These are phyloP conservation scores for Beauveria sp. DNA, from an alignment of 2,329 filamentous ascomycete species.

Conservation along the genomic window DNA sequence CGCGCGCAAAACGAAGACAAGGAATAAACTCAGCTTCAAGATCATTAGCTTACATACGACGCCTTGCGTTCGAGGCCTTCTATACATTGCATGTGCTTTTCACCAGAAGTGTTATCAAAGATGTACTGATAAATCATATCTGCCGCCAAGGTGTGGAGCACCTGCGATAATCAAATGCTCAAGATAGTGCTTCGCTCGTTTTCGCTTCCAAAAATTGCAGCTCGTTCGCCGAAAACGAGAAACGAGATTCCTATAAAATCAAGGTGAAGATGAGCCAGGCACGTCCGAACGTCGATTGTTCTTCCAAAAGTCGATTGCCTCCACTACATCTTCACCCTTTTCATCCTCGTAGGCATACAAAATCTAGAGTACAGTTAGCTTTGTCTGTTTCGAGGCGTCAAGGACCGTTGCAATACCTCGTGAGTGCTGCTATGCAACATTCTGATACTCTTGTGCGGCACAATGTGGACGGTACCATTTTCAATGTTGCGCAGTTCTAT, in stretches of 20 bases:
- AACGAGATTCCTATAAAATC: neutral
- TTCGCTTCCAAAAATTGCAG: neutral
- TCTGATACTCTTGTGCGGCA: constrained; percentile 91
- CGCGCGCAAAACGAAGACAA: neutral
- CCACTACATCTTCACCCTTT: constrained; percentile 83
- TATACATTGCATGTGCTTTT: neutral
- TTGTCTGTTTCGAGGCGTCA: neutral
- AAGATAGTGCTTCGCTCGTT: constrained; percentile 8
- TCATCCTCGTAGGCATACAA: constrained; percentile 97
- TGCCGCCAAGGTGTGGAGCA: neutral
- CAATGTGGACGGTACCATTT: constrained; percentile 87
- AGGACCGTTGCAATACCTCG: constrained; percentile 58
- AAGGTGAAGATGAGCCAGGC: constrained; percentile 18
- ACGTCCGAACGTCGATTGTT: constrained; percentile 46
- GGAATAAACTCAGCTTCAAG: neutral
- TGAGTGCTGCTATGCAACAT: constrained; percentile 96
- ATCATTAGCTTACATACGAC: neutral
- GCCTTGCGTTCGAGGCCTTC: neutral
- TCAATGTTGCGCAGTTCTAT: constrained; percentile 96
- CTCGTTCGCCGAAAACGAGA: neutral
- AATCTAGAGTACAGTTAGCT: constrained; percentile 53
- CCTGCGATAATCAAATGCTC: neutral
- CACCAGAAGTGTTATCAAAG: neutral
- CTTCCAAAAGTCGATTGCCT: constrained; percentile 95
- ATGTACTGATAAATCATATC: neutral